These are phyloP conservation scores for Metarhizium album DNA, from an alignment of 2,329 filamentous ascomycete species.

Conservation along the genomic window DNA sequence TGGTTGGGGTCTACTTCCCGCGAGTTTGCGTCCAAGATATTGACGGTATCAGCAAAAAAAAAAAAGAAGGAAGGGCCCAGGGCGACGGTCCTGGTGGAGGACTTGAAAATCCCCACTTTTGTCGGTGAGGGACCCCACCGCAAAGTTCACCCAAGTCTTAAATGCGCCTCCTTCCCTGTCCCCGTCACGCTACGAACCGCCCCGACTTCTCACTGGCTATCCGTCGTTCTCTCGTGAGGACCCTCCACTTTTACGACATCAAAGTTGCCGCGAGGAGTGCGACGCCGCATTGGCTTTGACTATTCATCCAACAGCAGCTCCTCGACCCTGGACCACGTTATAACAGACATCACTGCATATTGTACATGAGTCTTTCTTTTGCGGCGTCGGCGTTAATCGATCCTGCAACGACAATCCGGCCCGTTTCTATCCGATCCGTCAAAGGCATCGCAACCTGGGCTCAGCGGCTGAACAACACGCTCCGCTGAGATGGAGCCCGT, in stretches of 20 bases:
- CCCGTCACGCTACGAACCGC: constrained; percentile 1
- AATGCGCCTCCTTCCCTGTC: neutral
- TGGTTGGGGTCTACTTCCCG: neutral
- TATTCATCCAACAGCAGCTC: neutral
- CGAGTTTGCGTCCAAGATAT: neutral
- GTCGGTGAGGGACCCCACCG: constrained; percentile 5
- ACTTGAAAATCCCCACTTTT: neutral
- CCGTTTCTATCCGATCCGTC: neutral
- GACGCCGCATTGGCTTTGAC: neutral
- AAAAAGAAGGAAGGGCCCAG: no score
- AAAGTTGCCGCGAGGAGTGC: neutral
- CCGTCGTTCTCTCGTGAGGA: constrained; percentile 3
- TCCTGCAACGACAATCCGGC: neutral
- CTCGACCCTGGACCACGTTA: neutral
- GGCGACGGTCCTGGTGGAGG: neutral
- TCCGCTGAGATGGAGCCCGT: constrained; percentile 30
- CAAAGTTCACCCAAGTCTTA: neutral
- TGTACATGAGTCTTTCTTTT: neutral
- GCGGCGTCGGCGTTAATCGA: neutral
- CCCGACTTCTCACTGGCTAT: neutral
- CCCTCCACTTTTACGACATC: constrained; percentile 3
- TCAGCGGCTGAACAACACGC: constrained; percentile 10
- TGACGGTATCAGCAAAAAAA: constrained; percentile 1
- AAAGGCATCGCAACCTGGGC: constrained; percentile 1
- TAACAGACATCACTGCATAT: neutral